Evolutionary conservation across 352 stramenopile genomes (phyloP).

Genomic region (Pythium phragmitis): DNA sequence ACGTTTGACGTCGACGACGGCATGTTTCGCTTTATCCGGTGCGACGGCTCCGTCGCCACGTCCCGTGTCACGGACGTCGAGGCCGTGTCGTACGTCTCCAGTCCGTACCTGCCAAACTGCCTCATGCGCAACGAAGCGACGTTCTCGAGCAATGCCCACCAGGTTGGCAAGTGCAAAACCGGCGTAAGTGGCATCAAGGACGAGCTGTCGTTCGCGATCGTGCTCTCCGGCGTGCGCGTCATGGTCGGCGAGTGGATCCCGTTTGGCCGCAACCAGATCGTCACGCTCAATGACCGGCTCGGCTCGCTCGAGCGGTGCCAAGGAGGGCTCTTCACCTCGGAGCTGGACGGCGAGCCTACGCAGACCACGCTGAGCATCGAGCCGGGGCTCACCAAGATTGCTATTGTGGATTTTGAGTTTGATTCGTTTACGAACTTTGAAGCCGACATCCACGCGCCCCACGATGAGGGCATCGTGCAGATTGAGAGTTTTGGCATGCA

Average conservation of each 20-base stretch:
- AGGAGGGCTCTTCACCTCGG: slow-evolving; percentile 95
- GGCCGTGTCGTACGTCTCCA: slow-evolving; percentile 97
- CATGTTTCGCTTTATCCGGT: slow-evolving; percentile 86
- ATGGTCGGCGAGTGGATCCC: slow-evolving; percentile 98
- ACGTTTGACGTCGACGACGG: slow-evolving; percentile 88
- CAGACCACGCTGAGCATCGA: slow-evolving; percentile 75
- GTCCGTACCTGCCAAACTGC: slow-evolving; percentile 95
- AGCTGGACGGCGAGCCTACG: slow-evolving; percentile 87
- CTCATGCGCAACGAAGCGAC: slow-evolving; percentile 91
- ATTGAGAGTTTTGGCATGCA: slow-evolving; percentile 97
- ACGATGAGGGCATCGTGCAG: slow-evolving; percentile 93
- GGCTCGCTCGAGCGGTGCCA: slow-evolving; percentile 95
- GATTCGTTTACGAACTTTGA: slow-evolving; percentile 98
- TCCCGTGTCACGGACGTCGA: slow-evolving; percentile 96
- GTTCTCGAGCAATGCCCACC: slow-evolving; percentile 94
- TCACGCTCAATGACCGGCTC: slow-evolving; percentile 96
- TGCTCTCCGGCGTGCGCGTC: slow-evolving; percentile 95
- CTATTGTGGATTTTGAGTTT: slow-evolving; percentile 97
- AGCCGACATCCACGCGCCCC: slow-evolving; percentile 95
- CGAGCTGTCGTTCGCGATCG: slow-evolving; percentile 95
- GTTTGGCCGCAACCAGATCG: slow-evolving; percentile 97
- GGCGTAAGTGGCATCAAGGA: slow-evolving; percentile 89
- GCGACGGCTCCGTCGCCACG: slow-evolving; percentile 84
- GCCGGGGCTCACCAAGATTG: slow-evolving; percentile 94
- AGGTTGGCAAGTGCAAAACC: slow-evolving; percentile 83